A percentile compares a stretch with the other conserved stretches of the same genome.
Conservation (phyloP, 495 filamentous ascomycete genomes). For the Annulohypoxylon stygium region DNA sequence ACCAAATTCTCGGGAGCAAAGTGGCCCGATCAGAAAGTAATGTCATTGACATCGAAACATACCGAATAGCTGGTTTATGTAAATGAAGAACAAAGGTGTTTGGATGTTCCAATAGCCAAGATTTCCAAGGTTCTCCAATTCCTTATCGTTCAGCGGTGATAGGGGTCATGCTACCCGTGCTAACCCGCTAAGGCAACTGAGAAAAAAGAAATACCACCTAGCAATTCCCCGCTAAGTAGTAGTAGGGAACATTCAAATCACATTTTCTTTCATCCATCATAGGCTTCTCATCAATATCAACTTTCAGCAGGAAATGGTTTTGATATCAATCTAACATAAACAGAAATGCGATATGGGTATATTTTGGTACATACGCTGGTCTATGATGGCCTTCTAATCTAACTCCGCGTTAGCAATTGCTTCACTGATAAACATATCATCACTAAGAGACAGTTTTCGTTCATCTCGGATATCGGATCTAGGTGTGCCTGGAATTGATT, state of each 20-base stretch:
- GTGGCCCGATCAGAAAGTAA: conserved; percentile 1
- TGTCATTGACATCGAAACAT: conserved; percentile 23
- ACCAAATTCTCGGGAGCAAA: conserved; percentile 11
- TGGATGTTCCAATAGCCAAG: conserved; percentile 37
- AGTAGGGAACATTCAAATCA: background rate
- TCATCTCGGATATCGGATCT: conserved; percentile 30
- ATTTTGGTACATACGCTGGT: conserved; percentile 19
- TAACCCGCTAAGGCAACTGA: conserved; percentile 37
- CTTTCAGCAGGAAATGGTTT: background rate
- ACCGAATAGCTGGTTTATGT: background rate
- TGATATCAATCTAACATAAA: background rate
- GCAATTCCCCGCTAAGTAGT: background rate
- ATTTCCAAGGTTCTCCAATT: conserved; percentile 33
- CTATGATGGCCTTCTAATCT: conserved; percentile 20
- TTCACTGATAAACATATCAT: conserved; percentile 37
- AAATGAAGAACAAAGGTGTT: conserved; percentile 10
- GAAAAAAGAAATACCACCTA: conserved; percentile 16
- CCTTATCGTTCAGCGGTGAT: conserved; percentile 37
- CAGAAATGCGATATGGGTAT: conserved; percentile 34
- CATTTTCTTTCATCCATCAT: background rate
- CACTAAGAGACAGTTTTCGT: conserved; percentile 15
- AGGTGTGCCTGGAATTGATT: conserved; percentile 39
- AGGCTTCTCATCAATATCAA: background rate
- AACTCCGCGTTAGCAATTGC: conserved; percentile 41
- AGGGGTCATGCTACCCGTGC: background rate